A percentile compares a stretch with the other conserved stretches of the same genome.
These are phyloP conservation scores for Wolfiporia cocos DNA, from an alignment of 1,284 basidiomycete species.

Conservation along the genomic window DNA sequence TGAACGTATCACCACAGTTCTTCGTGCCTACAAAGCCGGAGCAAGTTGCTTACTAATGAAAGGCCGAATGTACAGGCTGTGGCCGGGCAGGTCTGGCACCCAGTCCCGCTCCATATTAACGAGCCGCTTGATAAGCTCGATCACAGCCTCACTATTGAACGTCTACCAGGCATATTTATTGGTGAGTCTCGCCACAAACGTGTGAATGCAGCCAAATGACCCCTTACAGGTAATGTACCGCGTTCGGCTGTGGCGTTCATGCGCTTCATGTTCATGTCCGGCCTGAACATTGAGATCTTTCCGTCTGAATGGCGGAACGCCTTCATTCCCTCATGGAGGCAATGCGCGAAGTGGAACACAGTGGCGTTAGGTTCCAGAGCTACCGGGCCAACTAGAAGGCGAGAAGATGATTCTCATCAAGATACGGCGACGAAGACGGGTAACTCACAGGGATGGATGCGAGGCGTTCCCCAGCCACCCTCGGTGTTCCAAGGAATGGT, in stretches of 20 bases:
- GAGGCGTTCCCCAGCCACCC: slow-evolving; percentile 81
- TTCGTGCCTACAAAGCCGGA: neutral
- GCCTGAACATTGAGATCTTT: slow-evolving; percentile 85
- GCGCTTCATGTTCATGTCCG: slow-evolving; percentile 97
- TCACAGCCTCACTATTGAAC: slow-evolving; percentile 77
- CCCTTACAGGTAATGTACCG: slow-evolving; percentile 69
- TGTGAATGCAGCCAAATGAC: no score
- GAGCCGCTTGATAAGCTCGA: slow-evolving; percentile 87
- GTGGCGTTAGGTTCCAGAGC: slow-evolving; percentile 78
- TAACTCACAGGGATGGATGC: slow-evolving; percentile 76
- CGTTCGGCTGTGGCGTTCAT: slow-evolving; percentile 78
- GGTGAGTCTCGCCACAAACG: no score
- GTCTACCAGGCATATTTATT: slow-evolving; percentile 38
- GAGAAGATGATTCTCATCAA: neutral
- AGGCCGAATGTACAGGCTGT: slow-evolving; percentile 89
- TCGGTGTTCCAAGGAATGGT: slow-evolving; percentile 71
- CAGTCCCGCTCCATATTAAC: slow-evolving; percentile 84
- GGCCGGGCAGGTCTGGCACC: slow-evolving; percentile 87
- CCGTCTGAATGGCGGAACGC: slow-evolving; percentile 84
- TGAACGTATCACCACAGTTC: slow-evolving; percentile 17
- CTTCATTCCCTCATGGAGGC: slow-evolving; percentile 94
- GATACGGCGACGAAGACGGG: no score
- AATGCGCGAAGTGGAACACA: slow-evolving; percentile 92
- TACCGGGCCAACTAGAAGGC: slow-evolving; percentile 31
- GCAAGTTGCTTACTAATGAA: slow-evolving; percentile 49